Percentiles rank a stretch among this genome's conserved stretches.
These are phyloP conservation scores for Agaricus subrufescens DNA, from an alignment of 768 basidiomycete genomes.

Conservation along the genomic window DNA sequence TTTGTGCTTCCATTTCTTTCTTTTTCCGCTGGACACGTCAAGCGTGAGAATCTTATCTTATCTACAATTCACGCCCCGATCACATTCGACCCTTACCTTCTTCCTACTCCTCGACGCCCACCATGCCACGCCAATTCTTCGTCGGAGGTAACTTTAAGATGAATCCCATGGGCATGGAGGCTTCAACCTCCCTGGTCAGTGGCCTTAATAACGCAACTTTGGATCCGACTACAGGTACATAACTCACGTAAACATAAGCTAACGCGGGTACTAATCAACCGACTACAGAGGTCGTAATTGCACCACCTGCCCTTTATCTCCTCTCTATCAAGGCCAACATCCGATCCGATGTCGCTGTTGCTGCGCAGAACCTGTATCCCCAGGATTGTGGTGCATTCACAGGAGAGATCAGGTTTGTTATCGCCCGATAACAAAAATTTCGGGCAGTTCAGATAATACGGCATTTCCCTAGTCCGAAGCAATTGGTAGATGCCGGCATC, in stretches of 20 bases:
- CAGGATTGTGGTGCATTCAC: conserved; percentile 89
- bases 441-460: neutral
- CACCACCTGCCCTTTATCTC: conserved; percentile 88
- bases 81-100: conserved; percentile 3
- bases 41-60: no score
- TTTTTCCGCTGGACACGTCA: no score
- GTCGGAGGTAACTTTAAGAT: conserved; percentile 99
- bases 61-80: conserved; percentile 1
- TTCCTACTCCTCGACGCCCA: neutral
- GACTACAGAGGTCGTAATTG: conserved; percentile 81
- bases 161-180: conserved; percentile 70
- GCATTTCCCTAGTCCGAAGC: conserved; percentile 52
- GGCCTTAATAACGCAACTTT: conserved; percentile 75
- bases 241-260: neutral
- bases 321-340: conserved; percentile 61
- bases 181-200: conserved; percentile 62
- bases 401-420: conserved; percentile 84
- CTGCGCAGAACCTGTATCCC: conserved; percentile 90
- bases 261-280: neutral
- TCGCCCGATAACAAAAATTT: neutral
- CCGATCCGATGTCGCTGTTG: conserved; percentile 66
- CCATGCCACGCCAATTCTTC: conserved; percentile 67
- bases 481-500: conserved; percentile 82
- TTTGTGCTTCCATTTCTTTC: no score
- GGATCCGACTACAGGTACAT: conserved; percentile 70